Conservation (phyloP, 1,139 yeast species). For the Yamadazyma conglobata region DNA sequence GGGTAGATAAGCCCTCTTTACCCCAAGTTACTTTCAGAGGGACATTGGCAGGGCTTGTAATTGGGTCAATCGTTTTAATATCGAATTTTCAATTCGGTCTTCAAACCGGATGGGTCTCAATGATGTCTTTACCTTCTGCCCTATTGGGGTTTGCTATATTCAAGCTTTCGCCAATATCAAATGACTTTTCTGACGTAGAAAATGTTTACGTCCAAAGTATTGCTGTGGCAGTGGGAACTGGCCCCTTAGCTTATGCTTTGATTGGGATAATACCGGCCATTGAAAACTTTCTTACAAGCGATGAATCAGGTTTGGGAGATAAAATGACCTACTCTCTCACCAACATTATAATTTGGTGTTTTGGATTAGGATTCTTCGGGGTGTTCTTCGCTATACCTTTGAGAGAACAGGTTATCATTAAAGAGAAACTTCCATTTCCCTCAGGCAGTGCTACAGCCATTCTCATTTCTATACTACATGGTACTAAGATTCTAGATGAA, state of each 20-base stretch:
- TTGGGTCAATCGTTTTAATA: constrained; percentile 77
- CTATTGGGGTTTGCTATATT: constrained; percentile 81
- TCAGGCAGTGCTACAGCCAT: constrained; percentile 97
- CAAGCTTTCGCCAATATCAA: constrained; percentile 47
- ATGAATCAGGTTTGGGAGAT: constrained; percentile 66
- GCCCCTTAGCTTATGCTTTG: constrained; percentile 91
- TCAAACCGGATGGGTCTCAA: constrained; percentile 98
- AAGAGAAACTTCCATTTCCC: constrained; percentile 86
- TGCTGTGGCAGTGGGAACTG: constrained; percentile 96
- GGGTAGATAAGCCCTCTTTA: constrained; percentile 34
- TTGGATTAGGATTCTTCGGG: constrained; percentile 88
- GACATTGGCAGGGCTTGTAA: constrained; percentile 65
- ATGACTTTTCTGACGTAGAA: constrained; percentile 79
- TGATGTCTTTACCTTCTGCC: constrained; percentile 98
- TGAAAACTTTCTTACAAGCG: constrained; percentile 75
- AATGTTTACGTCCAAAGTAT: constrained; percentile 89
- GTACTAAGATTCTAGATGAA: constrained; percentile 54
- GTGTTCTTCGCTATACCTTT: constrained; percentile 92
- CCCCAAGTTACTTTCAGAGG: constrained; percentile 74
- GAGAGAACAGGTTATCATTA: constrained; percentile 77
- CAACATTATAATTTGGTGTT: constrained; percentile 75
- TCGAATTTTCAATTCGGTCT: constrained; percentile 95
- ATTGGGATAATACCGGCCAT: constrained; percentile 97
- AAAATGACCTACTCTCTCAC: constrained; percentile 34
- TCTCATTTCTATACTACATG: constrained; percentile 80